phyloP scores from a whole-genome alignment of 75 land plant genomes.

The Azolla pinnata region DNA sequence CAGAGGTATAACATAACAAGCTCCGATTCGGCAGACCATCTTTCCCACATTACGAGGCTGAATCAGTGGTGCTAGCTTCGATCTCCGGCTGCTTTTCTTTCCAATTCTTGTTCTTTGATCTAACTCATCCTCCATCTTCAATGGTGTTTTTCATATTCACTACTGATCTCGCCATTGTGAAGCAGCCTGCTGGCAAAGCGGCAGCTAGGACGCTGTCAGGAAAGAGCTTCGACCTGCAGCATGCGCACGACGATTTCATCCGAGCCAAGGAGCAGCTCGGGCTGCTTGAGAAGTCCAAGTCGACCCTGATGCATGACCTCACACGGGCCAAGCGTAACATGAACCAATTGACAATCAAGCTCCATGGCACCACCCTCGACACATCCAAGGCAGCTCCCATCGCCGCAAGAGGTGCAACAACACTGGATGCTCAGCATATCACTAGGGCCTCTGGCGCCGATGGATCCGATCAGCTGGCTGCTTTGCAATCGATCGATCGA shows the following conservation, averaged over 20 bases:
- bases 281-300: background rate
- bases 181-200: background rate
- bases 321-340: conserved; percentile 1
- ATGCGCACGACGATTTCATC: background rate
- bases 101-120: background rate
- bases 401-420: too few species aligned
- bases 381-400: too few species aligned
- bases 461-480: background rate
- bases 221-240: background rate
- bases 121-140: too few species aligned
- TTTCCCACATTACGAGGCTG: background rate
- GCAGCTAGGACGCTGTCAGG: background rate
- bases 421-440: too few species aligned
- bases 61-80: background rate
- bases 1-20: too few species aligned
- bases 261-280: conserved; percentile 4
- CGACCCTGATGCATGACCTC: conserved; percentile 3
- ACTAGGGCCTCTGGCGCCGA: too few species aligned
- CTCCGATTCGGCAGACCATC: background rate
- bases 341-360: conserved; percentile 1
- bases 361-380: too few species aligned
- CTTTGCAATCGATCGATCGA: background rate
- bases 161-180: too few species aligned
- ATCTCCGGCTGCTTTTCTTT: background rate
- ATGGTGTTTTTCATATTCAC: too few species aligned